Base-by-base conservation (phyloP, 2,329 filamentous ascomycete species). In the Neodidymelliopsis sp. region DNA sequence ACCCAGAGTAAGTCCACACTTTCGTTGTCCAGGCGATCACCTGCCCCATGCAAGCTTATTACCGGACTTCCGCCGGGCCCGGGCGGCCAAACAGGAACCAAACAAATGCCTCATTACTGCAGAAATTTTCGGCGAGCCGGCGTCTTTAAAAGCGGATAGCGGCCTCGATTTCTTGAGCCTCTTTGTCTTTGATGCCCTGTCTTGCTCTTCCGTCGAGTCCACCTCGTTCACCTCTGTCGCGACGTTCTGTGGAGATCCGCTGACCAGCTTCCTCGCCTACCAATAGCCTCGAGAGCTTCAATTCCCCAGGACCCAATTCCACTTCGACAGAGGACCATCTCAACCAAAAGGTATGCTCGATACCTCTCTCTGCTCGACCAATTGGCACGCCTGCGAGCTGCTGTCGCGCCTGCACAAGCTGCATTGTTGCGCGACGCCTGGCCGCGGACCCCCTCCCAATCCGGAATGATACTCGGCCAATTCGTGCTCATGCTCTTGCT, bases 61-160 rank as follows among this genome's bases (percentile, higher is more conserved):
- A 53, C 66, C 66, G 61, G 62, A 49, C 53, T 47, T 56, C 62
- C 65, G 60, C 59, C 59, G 59, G 61, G 60, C 59, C 66, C 64
- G 59, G 47, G 58, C 60, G 53, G 53, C 58, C 48, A 62, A 54
- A 54, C 50, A 53, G 51, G 49, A 49, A 45, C 62, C 59, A 67
- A 65, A 64, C 65, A 65, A 71, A 70, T 70, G 59, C 69, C 68
- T 69, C 67, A 71, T 56, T 39, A 53, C 38, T 58, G 63, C 63
- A 68, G 64, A 66, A 63, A 57, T 66, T 70, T 71, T 70, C 63
- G 59, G 65, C 57, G 31, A 60, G 35, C 56, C 54, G 56, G 55
- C 50, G 52, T 37, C 45, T 56, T 69, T 71, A 65, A 69, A 69
- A 68, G 59, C 60, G 54, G 57, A 49, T 53, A 54, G 49, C 50